A percentile compares a stretch with the other conserved stretches of the same genome.
These are phyloP conservation scores for Volvariella volvacea DNA, from an alignment of 1,284 basidiomycete genomes.

Conservation along the genomic window DNA sequence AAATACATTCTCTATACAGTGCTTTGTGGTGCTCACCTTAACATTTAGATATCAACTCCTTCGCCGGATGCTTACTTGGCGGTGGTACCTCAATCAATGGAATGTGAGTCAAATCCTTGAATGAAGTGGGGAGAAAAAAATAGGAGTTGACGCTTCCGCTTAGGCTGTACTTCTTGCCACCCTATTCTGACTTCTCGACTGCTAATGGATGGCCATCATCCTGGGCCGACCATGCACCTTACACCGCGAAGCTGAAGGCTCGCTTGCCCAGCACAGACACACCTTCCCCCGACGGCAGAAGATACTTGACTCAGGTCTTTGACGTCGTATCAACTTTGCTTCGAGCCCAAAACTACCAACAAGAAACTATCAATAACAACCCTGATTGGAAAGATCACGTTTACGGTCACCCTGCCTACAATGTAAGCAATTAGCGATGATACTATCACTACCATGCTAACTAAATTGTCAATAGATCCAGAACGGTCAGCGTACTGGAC, in stretches of 20 bases:
- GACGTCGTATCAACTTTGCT: slow-evolving; percentile 39
- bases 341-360: slow-evolving; percentile 38
- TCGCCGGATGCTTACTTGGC: slow-evolving; percentile 58
- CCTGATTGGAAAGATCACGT: slow-evolving; percentile 52
- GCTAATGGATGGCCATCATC: slow-evolving; percentile 46
- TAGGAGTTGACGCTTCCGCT: no score
- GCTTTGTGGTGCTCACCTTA: neutral
- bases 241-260: slow-evolving; percentile 39
- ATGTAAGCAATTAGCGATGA: slow-evolving; percentile 33
- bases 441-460: neutral
- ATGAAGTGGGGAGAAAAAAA: no score
- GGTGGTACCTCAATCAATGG: slow-evolving; percentile 61
- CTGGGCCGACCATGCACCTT: slow-evolving; percentile 46
- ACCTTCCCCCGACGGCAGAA: slow-evolving; percentile 55
- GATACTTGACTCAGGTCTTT: slow-evolving; percentile 48
- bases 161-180: slow-evolving; percentile 55
- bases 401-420: slow-evolving; percentile 51
- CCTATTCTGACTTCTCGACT: slow-evolving; percentile 44
- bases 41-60: slow-evolving; percentile 48
- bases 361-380: slow-evolving; percentile 48
- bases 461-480: slow-evolving; percentile 33
- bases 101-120: slow-evolving; percentile 43
- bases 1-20: neutral
- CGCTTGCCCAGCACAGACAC: slow-evolving; percentile 52
- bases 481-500: slow-evolving; percentile 51